phyloP scores from a whole-genome alignment of 306 rosid species.

The Quillaja saponaria region DNA sequence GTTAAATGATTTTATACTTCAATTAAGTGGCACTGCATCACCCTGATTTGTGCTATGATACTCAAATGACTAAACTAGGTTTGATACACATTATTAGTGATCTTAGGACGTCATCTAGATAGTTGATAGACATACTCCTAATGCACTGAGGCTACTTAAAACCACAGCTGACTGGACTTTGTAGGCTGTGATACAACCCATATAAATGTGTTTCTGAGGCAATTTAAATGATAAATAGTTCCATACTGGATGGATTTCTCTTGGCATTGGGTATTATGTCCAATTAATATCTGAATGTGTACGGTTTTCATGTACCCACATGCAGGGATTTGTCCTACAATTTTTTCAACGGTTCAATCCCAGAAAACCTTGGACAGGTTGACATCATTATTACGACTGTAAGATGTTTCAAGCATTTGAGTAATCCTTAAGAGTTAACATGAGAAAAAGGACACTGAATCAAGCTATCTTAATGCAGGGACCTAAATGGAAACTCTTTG shows the following conservation, averaged over 20 bases:
- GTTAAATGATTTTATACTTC: too few species aligned
- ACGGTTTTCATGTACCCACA: constrained; percentile 13
- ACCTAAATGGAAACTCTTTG: constrained; percentile 74
- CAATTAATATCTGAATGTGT: constrained; percentile 27
- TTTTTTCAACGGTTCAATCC: constrained; percentile 80
- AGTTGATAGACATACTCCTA: too few species aligned
- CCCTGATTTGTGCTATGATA: too few species aligned
- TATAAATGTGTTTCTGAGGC: neutral
- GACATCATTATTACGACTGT: constrained; percentile 67
- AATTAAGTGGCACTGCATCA: too few species aligned
- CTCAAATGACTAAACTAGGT: too few species aligned
- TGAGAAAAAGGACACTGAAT: constrained; percentile 15
- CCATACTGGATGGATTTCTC: constrained; percentile 9
- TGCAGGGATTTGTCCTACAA: constrained; percentile 92
- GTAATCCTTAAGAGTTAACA: constrained; percentile 14
- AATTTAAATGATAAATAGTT: constrained; percentile 9
- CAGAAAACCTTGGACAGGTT: constrained; percentile 87
- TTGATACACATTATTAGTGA: too few species aligned
- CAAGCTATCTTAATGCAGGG: constrained; percentile 55
- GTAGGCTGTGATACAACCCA: too few species aligned
- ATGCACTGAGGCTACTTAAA: too few species aligned
- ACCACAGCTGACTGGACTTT: too few species aligned
- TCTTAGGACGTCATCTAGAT: too few species aligned
- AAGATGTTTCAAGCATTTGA: constrained; percentile 40
- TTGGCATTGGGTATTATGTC: constrained; percentile 24